Conservation (phyloP, 2,329 filamentous ascomycete genomes). For the Colletotrichum lini region DNA sequence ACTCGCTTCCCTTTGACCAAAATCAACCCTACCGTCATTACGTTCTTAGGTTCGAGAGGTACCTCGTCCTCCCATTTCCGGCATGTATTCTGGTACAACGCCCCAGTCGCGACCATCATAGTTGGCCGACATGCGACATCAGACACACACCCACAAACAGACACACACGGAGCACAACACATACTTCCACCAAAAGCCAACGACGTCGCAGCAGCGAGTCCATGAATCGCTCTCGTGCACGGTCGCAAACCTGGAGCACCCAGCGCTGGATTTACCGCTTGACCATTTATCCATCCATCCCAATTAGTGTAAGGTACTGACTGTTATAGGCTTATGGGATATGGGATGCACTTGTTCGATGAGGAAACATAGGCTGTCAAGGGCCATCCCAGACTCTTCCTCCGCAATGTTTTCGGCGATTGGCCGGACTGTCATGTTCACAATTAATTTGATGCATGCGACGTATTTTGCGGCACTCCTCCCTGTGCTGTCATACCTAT, state of each 20-base stretch:
- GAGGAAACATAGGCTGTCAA: no score
- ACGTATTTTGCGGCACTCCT: not conserved
- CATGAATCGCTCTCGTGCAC: slow-evolving; percentile 40
- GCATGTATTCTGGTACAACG: slow-evolving; percentile 27
- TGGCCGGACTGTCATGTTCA: slow-evolving; percentile 12
- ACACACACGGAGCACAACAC: slow-evolving; percentile 12
- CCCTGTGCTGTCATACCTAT: not conserved
- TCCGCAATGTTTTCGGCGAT: slow-evolving; percentile 20
- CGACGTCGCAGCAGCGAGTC: slow-evolving; percentile 19
- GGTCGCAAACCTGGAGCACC: slow-evolving; percentile 18
- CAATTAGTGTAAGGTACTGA: no score
- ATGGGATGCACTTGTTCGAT: not conserved
- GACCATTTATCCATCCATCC: not conserved
- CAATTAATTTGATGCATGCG: not conserved
- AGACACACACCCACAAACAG: slow-evolving; percentile 18
- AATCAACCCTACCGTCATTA: slow-evolving; percentile 14
- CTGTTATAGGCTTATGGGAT: not conserved
- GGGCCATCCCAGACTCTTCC: slow-evolving; percentile 1
- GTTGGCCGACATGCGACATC: slow-evolving; percentile 40
- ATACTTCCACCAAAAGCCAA: slow-evolving; percentile 4
- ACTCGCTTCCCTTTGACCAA: slow-evolving; percentile 11
- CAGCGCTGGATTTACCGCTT: not conserved
- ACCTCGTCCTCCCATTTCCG: not conserved
- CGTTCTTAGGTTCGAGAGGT: slow-evolving; percentile 15
- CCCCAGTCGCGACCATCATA: slow-evolving; percentile 19